Evolutionary conservation across 352 stramenopile genomes (phyloP), one percentile per base, ranked within the genome.

Genomic region (Pythium diclinum): DNA sequence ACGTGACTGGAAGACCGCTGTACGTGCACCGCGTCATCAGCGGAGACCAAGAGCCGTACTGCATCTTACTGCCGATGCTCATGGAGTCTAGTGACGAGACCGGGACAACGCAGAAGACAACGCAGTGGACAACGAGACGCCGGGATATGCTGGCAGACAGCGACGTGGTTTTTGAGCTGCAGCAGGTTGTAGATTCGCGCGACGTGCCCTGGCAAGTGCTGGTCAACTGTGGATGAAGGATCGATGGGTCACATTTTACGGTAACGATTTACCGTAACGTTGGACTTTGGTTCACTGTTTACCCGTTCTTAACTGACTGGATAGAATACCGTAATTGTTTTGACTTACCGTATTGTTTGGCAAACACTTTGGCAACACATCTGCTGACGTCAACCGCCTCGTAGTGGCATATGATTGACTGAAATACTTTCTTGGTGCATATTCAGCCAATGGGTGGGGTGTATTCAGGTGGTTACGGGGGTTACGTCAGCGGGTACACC

Each of bases 1-100:
- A 59, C 16, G 28, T 69, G 10, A 14, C 68, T 10, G 72, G 69
- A 0, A 19, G 28, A 6, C 33, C 30, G 32, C 33, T 79, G 32
- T 74, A 65, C 19, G 6, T 79, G 10, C 73, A 75, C 17, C 55
- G 66, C 21, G 38, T 74, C 56, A 54, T 60, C 46, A 57, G 54
- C 0, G 30, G 5, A 1, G 8, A 28, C 10, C 19, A 40, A 25
- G 30, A 30, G 0, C 13, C 21, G n/a, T 49, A 49, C 25, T 49
- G n/a, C 9, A 19, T 60, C 11, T 51, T 60, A 33, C 19, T 60
- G 14, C 54, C 54, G 36, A 47, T 10, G 28, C 6, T 8, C 52
- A 9, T 47, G 30, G 17, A 57, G 5, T 14, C 13, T 30, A 36
- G 21, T 3, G 47, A 54, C 47, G 23, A 10, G 21, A 32, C 21